Base-by-base conservation (phyloP, 2,329 filamentous ascomycete species). In the Trichoderma harzianum region DNA sequence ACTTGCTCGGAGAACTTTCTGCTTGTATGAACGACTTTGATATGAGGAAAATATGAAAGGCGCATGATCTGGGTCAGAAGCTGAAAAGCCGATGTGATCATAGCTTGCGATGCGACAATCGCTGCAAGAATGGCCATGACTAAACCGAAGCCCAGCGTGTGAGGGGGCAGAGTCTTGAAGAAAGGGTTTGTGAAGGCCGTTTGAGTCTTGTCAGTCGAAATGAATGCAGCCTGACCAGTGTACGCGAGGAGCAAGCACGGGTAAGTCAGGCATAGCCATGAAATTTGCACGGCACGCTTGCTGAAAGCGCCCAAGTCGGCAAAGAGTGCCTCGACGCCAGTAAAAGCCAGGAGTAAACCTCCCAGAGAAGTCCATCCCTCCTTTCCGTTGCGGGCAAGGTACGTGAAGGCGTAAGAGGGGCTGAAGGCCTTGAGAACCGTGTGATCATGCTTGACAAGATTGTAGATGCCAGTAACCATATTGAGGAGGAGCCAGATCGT, bases 261-360 rank as follows among this genome's bases (percentile, higher is more conserved):
- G 73, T 90, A 92, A 3, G 88, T 87, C 75, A 89, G 90, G 66
- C 85, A 84, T 5, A 94, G 82, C 92, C 92, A 95, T 57, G 88
- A 91, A 18, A 94, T 84, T 77, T 93, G 92, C 66, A 95, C 89
- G 0, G 92, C 91, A 55, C 86, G 83, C 76, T 87, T 86, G 79
- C 87, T 88, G 79, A 95, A 95, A 26, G 92, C 92, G 39, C 92
- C 92, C 7, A 95, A 84, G 76, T 95, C 92, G 4, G 92, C 92
- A 77, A 94, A 95, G 1, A 95, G 84, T 1, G 92, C 91, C 78
- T 94, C 92, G n/a, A 93, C 91, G 21, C 90, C 92, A 2, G 92
- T 94, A 76, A 95, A 94, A 3, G 90, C 87, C 11, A 95, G 86
- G 2, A 95, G 80, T 24, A 94, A 87, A 5, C 92, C 92, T n/a